phyloP scores from a whole-genome alignment of 306 rosid genomes.

The Malus fusca region DNA sequence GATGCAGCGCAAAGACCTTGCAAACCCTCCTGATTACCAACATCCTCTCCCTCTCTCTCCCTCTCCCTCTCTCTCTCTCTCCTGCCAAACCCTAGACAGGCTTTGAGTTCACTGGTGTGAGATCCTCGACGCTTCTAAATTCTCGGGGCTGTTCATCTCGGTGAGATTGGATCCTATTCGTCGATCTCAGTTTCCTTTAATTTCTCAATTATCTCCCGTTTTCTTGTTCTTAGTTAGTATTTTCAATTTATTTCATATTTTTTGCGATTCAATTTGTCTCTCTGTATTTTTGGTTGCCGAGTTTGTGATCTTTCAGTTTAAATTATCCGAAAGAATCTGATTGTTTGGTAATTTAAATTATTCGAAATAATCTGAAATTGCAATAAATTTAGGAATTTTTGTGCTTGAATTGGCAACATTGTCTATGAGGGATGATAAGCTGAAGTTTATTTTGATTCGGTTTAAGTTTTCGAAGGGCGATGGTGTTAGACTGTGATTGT shows the following conservation, averaged over 20 bases:
- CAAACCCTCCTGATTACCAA: constrained; percentile 12
- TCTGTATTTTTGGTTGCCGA: neutral
- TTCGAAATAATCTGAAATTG: neutral
- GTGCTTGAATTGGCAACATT: constrained; percentile 10
- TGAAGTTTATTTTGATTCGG: neutral
- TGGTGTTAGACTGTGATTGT: neutral
- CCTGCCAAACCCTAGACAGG: constrained; percentile 44
- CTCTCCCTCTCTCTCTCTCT: neutral
- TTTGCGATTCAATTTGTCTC: neutral
- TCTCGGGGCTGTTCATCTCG: constrained; percentile 7
- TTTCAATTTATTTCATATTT: neutral
- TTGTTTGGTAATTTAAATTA: neutral
- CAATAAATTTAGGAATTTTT: neutral
- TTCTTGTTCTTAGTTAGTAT: neutral
- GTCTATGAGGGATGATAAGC: neutral
- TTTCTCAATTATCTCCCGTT: neutral
- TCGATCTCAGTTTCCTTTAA: constrained; percentile 26
- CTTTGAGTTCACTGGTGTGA: constrained; percentile 7
- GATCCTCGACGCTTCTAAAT: constrained; percentile 6
- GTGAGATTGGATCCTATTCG: constrained; percentile 25
- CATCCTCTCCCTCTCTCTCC: constrained; percentile 4
- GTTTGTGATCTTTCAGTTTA: neutral
- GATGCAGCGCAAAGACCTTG: neutral
- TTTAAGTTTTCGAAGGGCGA: neutral
- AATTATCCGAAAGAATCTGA: neutral